Evolutionary conservation across 257 asterid species (phyloP).

Genomic region (Penstemon barbatus): DNA sequence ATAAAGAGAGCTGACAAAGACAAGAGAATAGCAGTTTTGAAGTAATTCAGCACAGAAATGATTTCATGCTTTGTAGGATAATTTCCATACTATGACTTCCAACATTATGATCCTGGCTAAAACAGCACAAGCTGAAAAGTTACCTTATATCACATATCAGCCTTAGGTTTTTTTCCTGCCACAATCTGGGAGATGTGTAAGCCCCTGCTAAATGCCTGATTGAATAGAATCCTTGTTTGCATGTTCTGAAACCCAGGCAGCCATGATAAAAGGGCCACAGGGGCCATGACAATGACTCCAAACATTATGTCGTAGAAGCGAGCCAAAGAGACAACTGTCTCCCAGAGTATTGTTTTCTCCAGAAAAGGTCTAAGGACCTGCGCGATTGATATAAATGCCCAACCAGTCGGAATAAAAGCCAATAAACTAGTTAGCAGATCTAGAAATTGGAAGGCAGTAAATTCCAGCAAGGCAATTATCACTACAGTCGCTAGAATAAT

Average conservation of each 20-base stretch:
- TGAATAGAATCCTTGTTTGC: conserved; percentile 98
- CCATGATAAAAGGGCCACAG: conserved; percentile 91
- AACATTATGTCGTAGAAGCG: conserved; percentile 88
- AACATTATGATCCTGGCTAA: conserved; percentile 21
- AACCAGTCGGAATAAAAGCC: conserved; percentile 95
- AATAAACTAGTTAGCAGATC: conserved; percentile 86
- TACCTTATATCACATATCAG: conserved; percentile 63
- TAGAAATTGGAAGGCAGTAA: conserved; percentile 62
- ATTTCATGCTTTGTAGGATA: neutral
- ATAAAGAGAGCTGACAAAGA: neutral
- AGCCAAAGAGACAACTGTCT: conserved; percentile 69
- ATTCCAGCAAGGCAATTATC: conserved; percentile 64
- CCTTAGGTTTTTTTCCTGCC: conserved; percentile 79
- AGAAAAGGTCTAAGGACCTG: conserved; percentile 77
- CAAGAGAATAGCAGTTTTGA: neutral
- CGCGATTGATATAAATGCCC: conserved; percentile 85
- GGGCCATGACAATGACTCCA: conserved; percentile 87
- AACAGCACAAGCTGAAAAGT: conserved; percentile 8
- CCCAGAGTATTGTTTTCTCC: conserved; percentile 73
- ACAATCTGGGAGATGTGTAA: conserved; percentile 93
- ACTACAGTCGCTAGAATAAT: conserved; percentile 58
- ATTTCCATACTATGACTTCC: neutral
- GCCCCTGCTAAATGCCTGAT: conserved; percentile 96
- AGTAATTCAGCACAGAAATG: neutral
- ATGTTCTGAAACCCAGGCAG: conserved; percentile 95